These are phyloP conservation scores for Didymella sp. DNA, from an alignment of 2,329 filamentous ascomycete genomes.

Conservation along the genomic window DNA sequence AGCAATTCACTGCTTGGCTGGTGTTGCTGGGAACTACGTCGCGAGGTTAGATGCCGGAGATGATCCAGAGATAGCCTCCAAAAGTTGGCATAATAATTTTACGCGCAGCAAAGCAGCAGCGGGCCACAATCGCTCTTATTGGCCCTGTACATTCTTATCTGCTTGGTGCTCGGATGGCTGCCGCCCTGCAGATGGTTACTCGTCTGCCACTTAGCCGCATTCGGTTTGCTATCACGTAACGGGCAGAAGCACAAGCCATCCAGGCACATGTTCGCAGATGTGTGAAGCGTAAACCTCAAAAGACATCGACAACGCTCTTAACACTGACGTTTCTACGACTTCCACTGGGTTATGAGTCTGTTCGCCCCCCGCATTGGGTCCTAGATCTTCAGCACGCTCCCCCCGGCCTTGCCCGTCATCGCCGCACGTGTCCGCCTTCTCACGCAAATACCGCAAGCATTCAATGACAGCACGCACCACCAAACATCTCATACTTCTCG, in stretches of 20 bases:
- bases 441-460: constrained; percentile 26
- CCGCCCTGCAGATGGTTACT: constrained; percentile 21
- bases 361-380: constrained; percentile 29
- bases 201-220: constrained; percentile 27
- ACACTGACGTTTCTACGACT: constrained; percentile 23
- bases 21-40: constrained; percentile 22
- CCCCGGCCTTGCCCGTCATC: constrained; percentile 24
- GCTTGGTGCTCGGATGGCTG: constrained; percentile 23
- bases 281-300: constrained; percentile 37
- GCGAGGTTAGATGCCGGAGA: constrained; percentile 27
- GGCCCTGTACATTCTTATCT: constrained; percentile 42
- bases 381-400: constrained; percentile 30
- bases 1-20: constrained; percentile 46
- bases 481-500: constrained; percentile 53
- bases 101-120: constrained; percentile 37
- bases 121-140: constrained; percentile 35
- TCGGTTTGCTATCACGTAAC: constrained; percentile 38
- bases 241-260: constrained; percentile 28
- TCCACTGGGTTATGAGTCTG: constrained; percentile 33
- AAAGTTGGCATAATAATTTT: constrained; percentile 45
- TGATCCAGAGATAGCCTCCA: constrained; percentile 33
- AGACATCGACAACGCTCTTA: constrained; percentile 38
- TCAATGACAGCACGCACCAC: constrained; percentile 54
- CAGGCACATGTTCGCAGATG: constrained; percentile 43
- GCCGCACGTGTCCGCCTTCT: constrained; percentile 16